These are phyloP conservation scores for Neopestalotiopsis sp. DNA, from an alignment of 2,329 filamentous ascomycete species.

Conservation along the genomic window DNA sequence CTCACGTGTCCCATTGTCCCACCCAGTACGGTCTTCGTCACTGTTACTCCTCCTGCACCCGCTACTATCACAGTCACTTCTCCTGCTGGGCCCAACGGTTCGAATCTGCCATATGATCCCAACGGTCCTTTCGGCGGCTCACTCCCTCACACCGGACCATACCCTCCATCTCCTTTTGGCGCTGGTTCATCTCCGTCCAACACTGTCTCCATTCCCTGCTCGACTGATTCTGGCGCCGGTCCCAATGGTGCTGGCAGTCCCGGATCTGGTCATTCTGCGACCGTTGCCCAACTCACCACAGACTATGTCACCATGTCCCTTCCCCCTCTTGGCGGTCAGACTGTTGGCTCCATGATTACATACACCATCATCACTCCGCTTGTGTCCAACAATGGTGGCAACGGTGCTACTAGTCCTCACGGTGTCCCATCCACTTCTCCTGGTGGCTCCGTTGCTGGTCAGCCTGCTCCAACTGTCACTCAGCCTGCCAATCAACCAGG, in stretches of 20 bases:
- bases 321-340: slow-evolving; percentile 15
- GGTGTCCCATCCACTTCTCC: slow-evolving; percentile 17
- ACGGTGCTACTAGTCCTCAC: slow-evolving; percentile 15
- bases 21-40: slow-evolving; percentile 55
- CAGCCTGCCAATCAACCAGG: slow-evolving; percentile 10
- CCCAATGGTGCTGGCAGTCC: neutral
- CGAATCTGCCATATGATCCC: slow-evolving; percentile 28
- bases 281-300: slow-evolving; percentile 14
- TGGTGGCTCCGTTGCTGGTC: neutral
- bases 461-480: slow-evolving; percentile 14
- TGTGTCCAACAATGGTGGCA: neutral
- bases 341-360: slow-evolving; percentile 18
- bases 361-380: slow-evolving; percentile 18
- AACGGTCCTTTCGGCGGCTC: slow-evolving; percentile 21
- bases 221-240: neutral
- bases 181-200: slow-evolving; percentile 21
- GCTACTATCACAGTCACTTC: slow-evolving; percentile 38
- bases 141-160: slow-evolving; percentile 23
- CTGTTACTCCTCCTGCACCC: slow-evolving; percentile 44
- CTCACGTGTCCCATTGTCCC: slow-evolving; percentile 45
- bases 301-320: slow-evolving; percentile 21
- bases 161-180: slow-evolving; percentile 26
- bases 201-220: slow-evolving; percentile 21
- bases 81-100: slow-evolving; percentile 28
- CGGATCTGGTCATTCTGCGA: slow-evolving; percentile 6